Evolutionary conservation across 371 early-diverging fungal species (phyloP), one percentile per base, ranked within the genome.

Genomic region (Apophysomyces elegans): DNA sequence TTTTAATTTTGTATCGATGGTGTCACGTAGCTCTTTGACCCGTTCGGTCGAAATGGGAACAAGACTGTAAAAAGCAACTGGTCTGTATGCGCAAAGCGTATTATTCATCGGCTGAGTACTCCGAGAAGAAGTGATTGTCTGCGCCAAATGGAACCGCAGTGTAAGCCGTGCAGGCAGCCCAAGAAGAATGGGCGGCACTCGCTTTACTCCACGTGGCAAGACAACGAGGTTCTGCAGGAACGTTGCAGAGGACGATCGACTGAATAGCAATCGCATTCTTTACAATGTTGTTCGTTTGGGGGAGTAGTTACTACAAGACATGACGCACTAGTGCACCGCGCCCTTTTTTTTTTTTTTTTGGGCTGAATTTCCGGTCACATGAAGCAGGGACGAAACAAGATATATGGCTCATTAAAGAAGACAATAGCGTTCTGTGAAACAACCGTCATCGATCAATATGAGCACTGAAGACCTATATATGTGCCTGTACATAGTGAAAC

Each of bases 21-120:
- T 59, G 11, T 63, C 58, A 37, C 68, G 65, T 41, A 79, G 64
- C 47, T 37, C 13, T 16, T 35, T 26, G 4, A 75, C 65, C 21
- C 69, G 56, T 5, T 63, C 58, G 37, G 56, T 37, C 5, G 67
- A 37, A 13, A 77, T 58, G 7, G 75, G 75, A 21, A 45, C 66
- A 6, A 79, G 41, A 32, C 69, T 26, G 45, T 79, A 79, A 62
- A 79, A 79, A 0, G 80, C 70, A 12, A 79, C 61, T 12, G 80
- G 73, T 61, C 71, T 64, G 50, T 65, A 75, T 37, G 57, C 14
- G 21, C 41, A 46, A 43, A 36, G 45, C 32, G 44, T 58, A 21
- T n/a, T 7, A 7, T 50, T 16, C 21, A 21, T 50, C 54, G 54
- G 54, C 21, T 50, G 16, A 26, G 5, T 50, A 7, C 21, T 50